phyloP scores from a whole-genome alignment of 495 filamentous ascomycete species.

The Emericellopsis terricola region DNA sequence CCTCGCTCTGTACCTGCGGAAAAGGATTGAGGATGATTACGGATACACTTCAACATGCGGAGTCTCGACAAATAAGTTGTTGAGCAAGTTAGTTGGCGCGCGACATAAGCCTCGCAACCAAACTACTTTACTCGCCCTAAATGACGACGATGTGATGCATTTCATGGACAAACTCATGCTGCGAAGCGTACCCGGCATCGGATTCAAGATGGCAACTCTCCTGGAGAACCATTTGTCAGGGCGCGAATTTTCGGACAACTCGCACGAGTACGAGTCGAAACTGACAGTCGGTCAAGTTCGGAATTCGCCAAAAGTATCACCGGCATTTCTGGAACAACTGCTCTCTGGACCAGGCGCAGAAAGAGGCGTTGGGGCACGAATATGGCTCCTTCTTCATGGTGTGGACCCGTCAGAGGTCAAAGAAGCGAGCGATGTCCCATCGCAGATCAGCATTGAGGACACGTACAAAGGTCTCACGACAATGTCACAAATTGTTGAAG shows the following conservation, averaged over 20 bases:
- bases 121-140: conserved; percentile 60
- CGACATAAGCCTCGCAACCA: conserved; percentile 73
- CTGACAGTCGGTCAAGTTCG: conserved; percentile 49
- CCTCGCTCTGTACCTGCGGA: conserved; percentile 51
- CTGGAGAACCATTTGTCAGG: conserved; percentile 44
- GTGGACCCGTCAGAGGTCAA: conserved; percentile 48
- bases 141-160: conserved; percentile 24
- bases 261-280: conserved; percentile 19
- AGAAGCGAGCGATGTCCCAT: conserved; percentile 52
- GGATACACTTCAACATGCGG: conserved; percentile 82
- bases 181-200: conserved; percentile 73
- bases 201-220: conserved; percentile 55
- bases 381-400: conserved; percentile 45
- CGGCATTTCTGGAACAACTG: conserved; percentile 40
- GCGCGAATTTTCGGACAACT: conserved; percentile 13
- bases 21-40: conserved; percentile 52
- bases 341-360: conserved; percentile 50
- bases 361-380: conserved; percentile 44
- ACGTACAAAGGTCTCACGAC: conserved; percentile 52
- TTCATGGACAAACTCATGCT: conserved; percentile 69
- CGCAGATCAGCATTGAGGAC: conserved; percentile 90
- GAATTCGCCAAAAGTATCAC: conserved; percentile 39
- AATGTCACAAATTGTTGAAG: conserved; percentile 34
- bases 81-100: conserved; percentile 72
- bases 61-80: conserved; percentile 66